These are phyloP conservation scores for Pythium phragmiticola DNA, from an alignment of 352 stramenopile species.

Conservation along the genomic window DNA sequence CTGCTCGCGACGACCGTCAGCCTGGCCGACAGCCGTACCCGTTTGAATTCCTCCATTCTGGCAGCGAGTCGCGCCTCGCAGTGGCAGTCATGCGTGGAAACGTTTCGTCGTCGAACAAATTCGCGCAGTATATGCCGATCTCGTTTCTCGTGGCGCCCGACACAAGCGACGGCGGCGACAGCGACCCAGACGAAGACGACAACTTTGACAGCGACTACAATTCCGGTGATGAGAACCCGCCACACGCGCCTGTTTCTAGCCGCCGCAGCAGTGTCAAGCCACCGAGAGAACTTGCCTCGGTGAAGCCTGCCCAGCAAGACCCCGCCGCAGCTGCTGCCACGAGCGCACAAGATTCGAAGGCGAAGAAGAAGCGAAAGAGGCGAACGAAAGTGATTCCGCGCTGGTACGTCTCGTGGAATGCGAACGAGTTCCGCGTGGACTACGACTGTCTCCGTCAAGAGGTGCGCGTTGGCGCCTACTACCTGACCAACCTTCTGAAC, in stretches of 20 bases:
- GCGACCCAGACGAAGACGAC: constrained; percentile 55
- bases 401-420: constrained; percentile 87
- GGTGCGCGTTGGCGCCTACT: constrained; percentile 84
- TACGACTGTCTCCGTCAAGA: constrained; percentile 72
- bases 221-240: constrained; percentile 50
- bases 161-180: constrained; percentile 64
- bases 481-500: constrained; percentile 77
- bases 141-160: constrained; percentile 78
- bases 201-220: constrained; percentile 71
- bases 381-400: constrained; percentile 63
- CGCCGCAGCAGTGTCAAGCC: constrained; percentile 36
- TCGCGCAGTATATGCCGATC: constrained; percentile 73
- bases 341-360: constrained; percentile 32
- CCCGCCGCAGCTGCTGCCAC: constrained; percentile 9
- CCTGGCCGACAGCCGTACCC: constrained; percentile 34
- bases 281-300: constrained; percentile 17
- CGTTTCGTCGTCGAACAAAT: constrained; percentile 79
- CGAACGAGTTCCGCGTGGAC: constrained; percentile 82
- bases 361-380: constrained; percentile 72
- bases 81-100: constrained; percentile 73
- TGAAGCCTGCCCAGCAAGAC: constrained; percentile 27
- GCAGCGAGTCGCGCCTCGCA: constrained; percentile 57
- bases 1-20: constrained; percentile 41
- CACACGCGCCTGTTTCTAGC: not conserved
- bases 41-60: constrained; percentile 76